These are phyloP conservation scores for Pseudocercospora crystallina DNA, from an alignment of 2,329 filamentous ascomycete genomes.

Conservation along the genomic window DNA sequence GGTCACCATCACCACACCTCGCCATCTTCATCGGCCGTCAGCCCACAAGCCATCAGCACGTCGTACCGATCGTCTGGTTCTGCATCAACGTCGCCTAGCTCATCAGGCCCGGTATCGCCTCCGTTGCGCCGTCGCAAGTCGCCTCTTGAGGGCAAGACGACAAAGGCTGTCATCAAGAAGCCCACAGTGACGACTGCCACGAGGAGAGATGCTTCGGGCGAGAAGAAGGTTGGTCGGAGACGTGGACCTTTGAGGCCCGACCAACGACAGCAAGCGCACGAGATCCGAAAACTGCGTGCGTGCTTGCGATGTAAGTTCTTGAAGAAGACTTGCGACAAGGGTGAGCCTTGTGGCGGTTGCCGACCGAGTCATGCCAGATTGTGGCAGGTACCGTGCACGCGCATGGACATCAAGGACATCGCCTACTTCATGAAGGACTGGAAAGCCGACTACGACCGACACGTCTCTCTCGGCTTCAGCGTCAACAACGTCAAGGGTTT, in stretches of 20 bases:
- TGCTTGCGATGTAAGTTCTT: constrained; percentile 97
- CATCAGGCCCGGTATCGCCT: constrained; percentile 40
- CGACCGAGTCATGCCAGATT: constrained; percentile 92
- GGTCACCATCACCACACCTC: constrained; percentile 29
- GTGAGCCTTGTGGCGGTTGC: constrained; percentile 91
- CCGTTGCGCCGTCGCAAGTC: constrained; percentile 62
- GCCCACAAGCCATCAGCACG: constrained; percentile 24
- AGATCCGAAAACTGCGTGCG: constrained; percentile 91
- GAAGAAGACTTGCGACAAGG: constrained; percentile 98
- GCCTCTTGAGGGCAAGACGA: constrained; percentile 70
- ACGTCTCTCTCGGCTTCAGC: constrained; percentile 81
- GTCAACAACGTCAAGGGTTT: constrained; percentile 93
- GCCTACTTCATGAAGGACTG: constrained; percentile 99
- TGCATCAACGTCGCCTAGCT: constrained; percentile 35
- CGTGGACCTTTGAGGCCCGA: constrained; percentile 88
- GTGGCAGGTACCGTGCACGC: constrained; percentile 96
- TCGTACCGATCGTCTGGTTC: constrained; percentile 32
- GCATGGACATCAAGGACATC: constrained; percentile 98
- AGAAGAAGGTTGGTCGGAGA: constrained; percentile 91
- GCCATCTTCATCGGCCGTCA: constrained; percentile 30
- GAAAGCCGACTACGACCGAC: constrained; percentile 94
- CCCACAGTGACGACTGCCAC: constrained; percentile 51
- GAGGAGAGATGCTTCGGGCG: constrained; percentile 73
- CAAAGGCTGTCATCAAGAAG: constrained; percentile 83
- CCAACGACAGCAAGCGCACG: constrained; percentile 92